Conservation (phyloP, 805 yeast species). For the Allodekkera sacchari region DNA sequence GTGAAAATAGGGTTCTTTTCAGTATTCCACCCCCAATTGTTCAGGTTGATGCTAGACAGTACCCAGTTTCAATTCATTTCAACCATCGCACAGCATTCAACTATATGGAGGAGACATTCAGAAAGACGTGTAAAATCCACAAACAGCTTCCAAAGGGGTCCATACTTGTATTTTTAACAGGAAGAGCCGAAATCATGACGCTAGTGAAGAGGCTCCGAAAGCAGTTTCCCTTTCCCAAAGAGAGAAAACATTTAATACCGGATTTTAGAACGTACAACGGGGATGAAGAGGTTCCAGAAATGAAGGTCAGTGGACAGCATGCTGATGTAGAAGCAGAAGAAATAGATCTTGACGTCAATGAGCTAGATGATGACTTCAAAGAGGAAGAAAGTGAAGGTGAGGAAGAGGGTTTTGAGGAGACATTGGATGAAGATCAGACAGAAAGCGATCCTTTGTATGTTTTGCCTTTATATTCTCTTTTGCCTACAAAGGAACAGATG, state of each 20-base stretch:
- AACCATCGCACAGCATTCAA: slow-evolving; percentile 69
- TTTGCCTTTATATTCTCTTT: slow-evolving; percentile 81
- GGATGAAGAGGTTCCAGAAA: slow-evolving; percentile 30
- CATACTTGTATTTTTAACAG: slow-evolving; percentile 83
- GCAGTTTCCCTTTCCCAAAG: slow-evolving; percentile 52
- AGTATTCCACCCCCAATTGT: slow-evolving; percentile 74
- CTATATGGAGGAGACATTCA: slow-evolving; percentile 79
- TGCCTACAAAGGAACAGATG: slow-evolving; percentile 95
- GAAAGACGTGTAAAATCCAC: slow-evolving; percentile 83
- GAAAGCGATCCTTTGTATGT: slow-evolving; percentile 78
- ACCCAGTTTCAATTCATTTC: slow-evolving; percentile 88
- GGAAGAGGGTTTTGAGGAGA: slow-evolving; percentile 68
- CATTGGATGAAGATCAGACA: slow-evolving; percentile 60
- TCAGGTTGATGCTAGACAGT: slow-evolving; percentile 87
- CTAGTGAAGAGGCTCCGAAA: slow-evolving; percentile 62
- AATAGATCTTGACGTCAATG: slow-evolving; percentile 50
- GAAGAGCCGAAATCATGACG: slow-evolving; percentile 82
- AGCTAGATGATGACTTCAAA: slow-evolving; percentile 31
- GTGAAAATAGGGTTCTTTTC: slow-evolving; percentile 71
- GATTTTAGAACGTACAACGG: too few relatives aligned
- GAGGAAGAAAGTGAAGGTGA: slow-evolving; percentile 45
- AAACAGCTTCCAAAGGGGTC: slow-evolving; percentile 86
- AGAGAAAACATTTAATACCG: slow-evolving; percentile 6
- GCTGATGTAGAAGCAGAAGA: slow-evolving; percentile 83
- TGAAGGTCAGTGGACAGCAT: slow-evolving; percentile 46